Evolutionary conservation across 108 stramenopile genomes (phyloP).

Genomic region (Cyclotella kingstonii): DNA sequence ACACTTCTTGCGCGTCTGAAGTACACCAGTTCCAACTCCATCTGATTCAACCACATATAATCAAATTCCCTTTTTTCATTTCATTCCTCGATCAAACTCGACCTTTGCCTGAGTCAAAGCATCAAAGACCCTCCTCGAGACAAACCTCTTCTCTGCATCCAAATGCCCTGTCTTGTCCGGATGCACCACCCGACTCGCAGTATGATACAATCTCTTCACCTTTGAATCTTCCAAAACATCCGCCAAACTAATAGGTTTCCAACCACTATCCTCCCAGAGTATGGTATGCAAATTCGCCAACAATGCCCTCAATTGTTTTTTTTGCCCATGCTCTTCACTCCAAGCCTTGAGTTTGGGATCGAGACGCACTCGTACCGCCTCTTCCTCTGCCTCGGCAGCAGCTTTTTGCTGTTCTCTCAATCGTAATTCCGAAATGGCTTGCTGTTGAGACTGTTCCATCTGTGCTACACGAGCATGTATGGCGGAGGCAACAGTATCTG

Average conservation of each 20-base stretch:
- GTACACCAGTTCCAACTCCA: too few relatives aligned
- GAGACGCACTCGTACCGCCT: slow-evolving; percentile 65
- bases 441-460: slow-evolving; percentile 68
- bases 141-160: slow-evolving; percentile 86
- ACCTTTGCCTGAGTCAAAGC: slow-evolving; percentile 89
- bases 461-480: slow-evolving; percentile 73
- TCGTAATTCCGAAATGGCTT: slow-evolving; percentile 71
- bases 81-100: slow-evolving; percentile 64
- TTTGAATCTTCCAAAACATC: slow-evolving; percentile 90
- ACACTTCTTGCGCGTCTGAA: too few relatives aligned
- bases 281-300: slow-evolving; percentile 95
- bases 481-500: slow-evolving; percentile 59
- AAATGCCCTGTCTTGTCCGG: slow-evolving; percentile 86
- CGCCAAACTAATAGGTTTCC: slow-evolving; percentile 91
- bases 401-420: slow-evolving; percentile 64
- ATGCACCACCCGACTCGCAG: slow-evolving; percentile 95
- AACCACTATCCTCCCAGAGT: slow-evolving; percentile 83
- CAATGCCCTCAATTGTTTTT: slow-evolving; percentile 92
- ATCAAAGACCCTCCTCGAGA: slow-evolving; percentile 93
- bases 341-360: slow-evolving; percentile 87
- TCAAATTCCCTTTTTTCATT: slow-evolving; percentile 1
- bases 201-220: slow-evolving; percentile 84
- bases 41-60: background rate
- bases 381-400: slow-evolving; percentile 68
- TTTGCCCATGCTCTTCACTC: slow-evolving; percentile 91